phyloP scores from a whole-genome alignment of 192 early-diverging fungal species.

The Rhizophagus clarus region DNA sequence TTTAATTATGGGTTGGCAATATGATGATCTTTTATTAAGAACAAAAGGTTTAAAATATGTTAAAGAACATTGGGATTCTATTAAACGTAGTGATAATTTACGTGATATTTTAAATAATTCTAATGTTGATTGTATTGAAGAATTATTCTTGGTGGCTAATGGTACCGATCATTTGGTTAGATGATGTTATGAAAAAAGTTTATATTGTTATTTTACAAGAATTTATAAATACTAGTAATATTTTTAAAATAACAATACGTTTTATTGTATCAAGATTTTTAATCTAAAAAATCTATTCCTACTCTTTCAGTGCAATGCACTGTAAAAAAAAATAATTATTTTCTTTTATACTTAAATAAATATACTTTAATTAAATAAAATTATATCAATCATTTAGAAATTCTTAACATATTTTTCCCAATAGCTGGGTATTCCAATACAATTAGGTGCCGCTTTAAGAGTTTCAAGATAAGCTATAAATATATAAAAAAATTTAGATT shows the following conservation, averaged over 20 bases:
- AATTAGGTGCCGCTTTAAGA: constrained; percentile 38
- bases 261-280: no score
- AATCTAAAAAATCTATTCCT: no score
- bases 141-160: background rate
- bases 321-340: no score
- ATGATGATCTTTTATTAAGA: background rate
- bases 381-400: constrained; percentile 9
- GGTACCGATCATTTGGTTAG: background rate
- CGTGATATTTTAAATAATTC: background rate
- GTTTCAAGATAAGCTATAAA: constrained; percentile 43
- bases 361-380: no score
- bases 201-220: no score
- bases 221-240: no score
- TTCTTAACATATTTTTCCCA: constrained; percentile 45
- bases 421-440: constrained; percentile 41
- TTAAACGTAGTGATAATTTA: constrained; percentile 1
- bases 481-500: background rate
- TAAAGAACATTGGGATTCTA: background rate
- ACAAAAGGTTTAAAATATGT: background rate
- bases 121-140: background rate
- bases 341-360: no score
- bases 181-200: no score
- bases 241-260: no score
- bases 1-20: constrained; percentile 4
- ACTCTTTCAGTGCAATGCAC: no score